phyloP scores from a whole-genome alignment of 495 filamentous ascomycete genomes.

The Penicillium fimorum region DNA sequence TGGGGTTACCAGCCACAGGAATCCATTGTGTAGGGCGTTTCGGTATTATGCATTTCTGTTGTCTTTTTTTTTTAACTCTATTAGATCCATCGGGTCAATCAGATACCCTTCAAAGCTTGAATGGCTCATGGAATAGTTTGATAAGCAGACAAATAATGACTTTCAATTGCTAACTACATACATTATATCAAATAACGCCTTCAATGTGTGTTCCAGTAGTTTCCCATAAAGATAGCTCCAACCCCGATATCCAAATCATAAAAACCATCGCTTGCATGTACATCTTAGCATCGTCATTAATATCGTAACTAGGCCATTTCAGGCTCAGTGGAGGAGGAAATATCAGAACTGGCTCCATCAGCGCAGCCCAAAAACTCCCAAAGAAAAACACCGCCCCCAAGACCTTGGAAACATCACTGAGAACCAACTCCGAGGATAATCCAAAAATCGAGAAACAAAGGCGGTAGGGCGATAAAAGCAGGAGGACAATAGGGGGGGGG shows the following conservation, averaged over 20 bases:
- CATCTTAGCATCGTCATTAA: constrained; percentile 49
- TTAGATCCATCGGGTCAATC: constrained; percentile 13
- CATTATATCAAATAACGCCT: constrained; percentile 22
- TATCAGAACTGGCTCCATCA: constrained; percentile 28
- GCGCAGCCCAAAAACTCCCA: constrained; percentile 35
- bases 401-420: constrained; percentile 21
- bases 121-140: not conserved
- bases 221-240: constrained; percentile 21
- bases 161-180: constrained; percentile 28
- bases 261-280: constrained; percentile 46
- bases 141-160: constrained; percentile 25
- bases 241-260: constrained; percentile 32
- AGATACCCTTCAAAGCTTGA: constrained; percentile 27
- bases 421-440: constrained; percentile 21
- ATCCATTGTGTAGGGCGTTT: constrained; percentile 13
- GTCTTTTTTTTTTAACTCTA: constrained; percentile 5
- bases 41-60: constrained; percentile 17
- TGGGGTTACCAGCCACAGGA: not conserved
- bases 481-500: constrained; percentile 12
- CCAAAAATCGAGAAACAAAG: constrained; percentile 19
- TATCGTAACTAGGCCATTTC: constrained; percentile 43
- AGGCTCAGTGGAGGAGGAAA: constrained; percentile 31
- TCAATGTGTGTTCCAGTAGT: constrained; percentile 18
- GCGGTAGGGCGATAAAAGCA: constrained; percentile 6
- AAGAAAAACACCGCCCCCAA: constrained; percentile 26